Percentiles rank a stretch among this genome's conserved stretches.
Conservation (phyloP, 2,329 filamentous ascomycete species). For the Pestalotiopsis sp. region DNA sequence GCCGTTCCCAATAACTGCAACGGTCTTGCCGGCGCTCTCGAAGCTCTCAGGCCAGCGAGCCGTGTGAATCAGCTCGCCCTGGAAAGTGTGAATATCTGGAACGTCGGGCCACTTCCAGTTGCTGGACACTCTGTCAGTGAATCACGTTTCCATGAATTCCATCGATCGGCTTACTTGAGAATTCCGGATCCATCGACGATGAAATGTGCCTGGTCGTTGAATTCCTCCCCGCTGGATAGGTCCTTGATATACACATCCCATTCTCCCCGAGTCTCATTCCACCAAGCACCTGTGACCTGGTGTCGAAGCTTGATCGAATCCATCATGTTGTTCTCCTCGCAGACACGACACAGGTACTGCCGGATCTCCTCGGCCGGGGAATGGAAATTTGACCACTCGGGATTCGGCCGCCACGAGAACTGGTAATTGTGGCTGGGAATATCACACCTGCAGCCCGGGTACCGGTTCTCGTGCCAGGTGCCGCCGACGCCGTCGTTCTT, state of each 20-base stretch:
- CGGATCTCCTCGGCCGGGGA: constrained; percentile 56
- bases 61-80: constrained; percentile 53
- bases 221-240: constrained; percentile 37
- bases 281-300: constrained; percentile 42
- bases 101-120: constrained; percentile 57
- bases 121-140: constrained; percentile 27
- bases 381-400: constrained; percentile 61
- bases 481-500: constrained; percentile 58
- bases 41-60: constrained; percentile 54
- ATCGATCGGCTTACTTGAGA: constrained; percentile 42
- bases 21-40: constrained; percentile 49
- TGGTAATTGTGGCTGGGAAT: constrained; percentile 64
- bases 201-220: constrained; percentile 48
- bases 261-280: constrained; percentile 43
- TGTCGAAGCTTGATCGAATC: constrained; percentile 45
- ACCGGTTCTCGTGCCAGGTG: constrained; percentile 61
- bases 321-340: constrained; percentile 48
- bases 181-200: constrained; percentile 53
- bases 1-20: constrained; percentile 60
- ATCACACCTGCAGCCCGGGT: constrained; percentile 59
- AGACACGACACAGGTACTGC: constrained; percentile 50
- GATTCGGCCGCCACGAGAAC: constrained; percentile 62
- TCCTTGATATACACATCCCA: constrained; percentile 45
- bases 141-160: background rate
- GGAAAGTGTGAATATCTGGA: constrained; percentile 44